A percentile compares a stretch with the other conserved stretches of the same genome.
Evolutionary conservation across 23 red algal genomes (phyloP).

Genomic region (Gracilaria vermiculophylla): DNA sequence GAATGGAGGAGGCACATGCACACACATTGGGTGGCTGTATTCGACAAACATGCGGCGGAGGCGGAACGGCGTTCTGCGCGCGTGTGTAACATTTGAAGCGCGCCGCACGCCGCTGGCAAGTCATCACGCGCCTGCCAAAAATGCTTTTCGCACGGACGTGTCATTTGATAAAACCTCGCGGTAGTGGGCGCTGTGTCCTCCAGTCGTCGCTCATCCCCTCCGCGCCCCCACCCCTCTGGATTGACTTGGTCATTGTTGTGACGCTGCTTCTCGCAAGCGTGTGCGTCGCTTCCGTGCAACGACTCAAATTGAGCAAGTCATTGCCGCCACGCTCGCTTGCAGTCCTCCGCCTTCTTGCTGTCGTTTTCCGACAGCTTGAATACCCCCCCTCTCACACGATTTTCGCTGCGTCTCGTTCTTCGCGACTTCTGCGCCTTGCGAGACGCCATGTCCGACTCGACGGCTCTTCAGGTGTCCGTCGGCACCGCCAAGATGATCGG

Average conservation of each 20-base stretch:
- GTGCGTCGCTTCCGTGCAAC: background rate
- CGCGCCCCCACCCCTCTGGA: background rate
- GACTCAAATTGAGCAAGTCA: background rate
- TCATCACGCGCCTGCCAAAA: background rate
- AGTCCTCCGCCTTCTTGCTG: background rate
- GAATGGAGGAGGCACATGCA: too few species aligned
- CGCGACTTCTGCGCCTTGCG: background rate
- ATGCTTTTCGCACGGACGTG: background rate
- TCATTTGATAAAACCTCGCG: background rate
- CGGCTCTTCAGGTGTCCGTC: constrained; percentile 38
- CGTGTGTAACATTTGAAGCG: too few species aligned
- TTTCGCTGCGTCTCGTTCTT: background rate
- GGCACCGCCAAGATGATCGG: constrained; percentile 71
- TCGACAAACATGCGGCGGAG: too few species aligned
- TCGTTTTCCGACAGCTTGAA: background rate
- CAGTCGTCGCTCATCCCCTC: background rate
- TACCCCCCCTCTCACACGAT: background rate
- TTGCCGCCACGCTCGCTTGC: background rate
- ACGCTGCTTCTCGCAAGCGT: background rate
- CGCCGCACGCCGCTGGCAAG: background rate
- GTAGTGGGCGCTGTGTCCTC: background rate
- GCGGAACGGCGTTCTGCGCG: too few species aligned
- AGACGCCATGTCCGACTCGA: background rate
- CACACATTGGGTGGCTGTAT: too few species aligned
- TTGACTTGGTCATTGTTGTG: constrained; percentile 7